Evolutionary conservation across 108 stramenopile species (phyloP).

Genomic region (Cyclostephanos invisitatus): DNA sequence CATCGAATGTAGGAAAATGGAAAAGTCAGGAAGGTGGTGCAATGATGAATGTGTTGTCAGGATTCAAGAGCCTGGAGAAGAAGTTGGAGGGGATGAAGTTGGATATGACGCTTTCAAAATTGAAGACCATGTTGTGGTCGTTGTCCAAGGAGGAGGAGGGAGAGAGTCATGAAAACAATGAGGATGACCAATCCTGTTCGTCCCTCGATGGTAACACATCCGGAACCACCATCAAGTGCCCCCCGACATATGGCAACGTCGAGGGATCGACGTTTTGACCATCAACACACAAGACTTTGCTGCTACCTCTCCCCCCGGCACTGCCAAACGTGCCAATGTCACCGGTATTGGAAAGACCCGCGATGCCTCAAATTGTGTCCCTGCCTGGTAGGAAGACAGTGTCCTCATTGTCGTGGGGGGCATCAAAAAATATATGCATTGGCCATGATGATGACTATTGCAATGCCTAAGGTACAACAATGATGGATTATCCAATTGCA

Average conservation of each 20-base stretch:
- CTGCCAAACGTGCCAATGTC: neutral
- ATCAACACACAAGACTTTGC: neutral
- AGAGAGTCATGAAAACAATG: neutral
- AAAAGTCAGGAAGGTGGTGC: slow-evolving; percentile 13
- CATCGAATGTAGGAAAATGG: slow-evolving; percentile 16
- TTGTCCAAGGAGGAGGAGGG: neutral
- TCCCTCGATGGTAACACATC: slow-evolving; percentile 13
- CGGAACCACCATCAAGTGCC: neutral
- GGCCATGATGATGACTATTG: slow-evolving; percentile 22
- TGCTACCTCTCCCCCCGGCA: neutral
- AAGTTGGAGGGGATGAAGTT: slow-evolving; percentile 24
- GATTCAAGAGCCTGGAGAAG: slow-evolving; percentile 30
- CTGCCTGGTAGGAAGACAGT: slow-evolving; percentile 8
- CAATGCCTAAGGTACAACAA: slow-evolving; percentile 30
- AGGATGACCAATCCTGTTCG: slow-evolving; percentile 15
- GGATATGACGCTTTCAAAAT: slow-evolving; percentile 27
- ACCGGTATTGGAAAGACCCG: neutral
- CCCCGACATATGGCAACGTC: neutral
- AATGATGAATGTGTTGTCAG: slow-evolving; percentile 14
- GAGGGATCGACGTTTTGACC: slow-evolving; percentile 28
- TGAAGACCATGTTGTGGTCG: slow-evolving; percentile 25
- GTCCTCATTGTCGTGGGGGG: slow-evolving; percentile 31
- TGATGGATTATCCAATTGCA: slow-evolving; percentile 37
- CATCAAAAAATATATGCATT: slow-evolving; percentile 42
- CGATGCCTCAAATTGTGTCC: neutral